These are phyloP conservation scores for Orobanche coerulescens DNA, from an alignment of 257 asterid species.

Conservation along the genomic window DNA sequence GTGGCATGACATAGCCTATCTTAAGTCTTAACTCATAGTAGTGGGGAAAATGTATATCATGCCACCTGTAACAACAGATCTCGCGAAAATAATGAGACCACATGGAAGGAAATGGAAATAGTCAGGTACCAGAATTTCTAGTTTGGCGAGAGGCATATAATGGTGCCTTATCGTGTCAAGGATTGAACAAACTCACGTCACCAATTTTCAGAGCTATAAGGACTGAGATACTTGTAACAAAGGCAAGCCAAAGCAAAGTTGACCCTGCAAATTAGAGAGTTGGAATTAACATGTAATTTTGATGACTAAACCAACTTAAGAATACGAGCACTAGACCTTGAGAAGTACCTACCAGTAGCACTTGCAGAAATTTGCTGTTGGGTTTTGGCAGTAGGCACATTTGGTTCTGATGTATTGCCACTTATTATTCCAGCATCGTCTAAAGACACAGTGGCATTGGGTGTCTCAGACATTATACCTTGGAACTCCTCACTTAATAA, in stretches of 20 bases:
- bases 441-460: constrained; percentile 30
- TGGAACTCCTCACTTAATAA: constrained; percentile 90
- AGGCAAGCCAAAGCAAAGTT: constrained; percentile 63
- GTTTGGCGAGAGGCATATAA: too few relatives aligned
- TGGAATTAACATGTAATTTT: constrained; percentile 14
- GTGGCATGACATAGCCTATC: too few relatives aligned
- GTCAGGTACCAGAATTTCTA: too few relatives aligned
- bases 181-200: constrained; percentile 75
- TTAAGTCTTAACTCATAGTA: too few relatives aligned
- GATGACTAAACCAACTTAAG: not conserved
- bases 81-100: too few relatives aligned
- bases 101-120: too few relatives aligned
- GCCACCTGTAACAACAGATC: too few relatives aligned
- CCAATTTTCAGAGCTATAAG: constrained; percentile 67
- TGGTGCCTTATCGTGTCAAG: constrained; percentile 33
- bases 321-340: constrained; percentile 36
- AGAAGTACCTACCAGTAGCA: constrained; percentile 33
- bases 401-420: constrained; percentile 31
- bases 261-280: constrained; percentile 51
- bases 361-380: constrained; percentile 30
- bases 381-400: constrained; percentile 26
- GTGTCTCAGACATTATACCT: constrained; percentile 82
- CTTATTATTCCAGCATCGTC: constrained; percentile 31
- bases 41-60: too few relatives aligned
- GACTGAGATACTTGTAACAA: constrained; percentile 65